phyloP scores from a whole-genome alignment of 805 yeast species.

The Candida peoriensis region DNA sequence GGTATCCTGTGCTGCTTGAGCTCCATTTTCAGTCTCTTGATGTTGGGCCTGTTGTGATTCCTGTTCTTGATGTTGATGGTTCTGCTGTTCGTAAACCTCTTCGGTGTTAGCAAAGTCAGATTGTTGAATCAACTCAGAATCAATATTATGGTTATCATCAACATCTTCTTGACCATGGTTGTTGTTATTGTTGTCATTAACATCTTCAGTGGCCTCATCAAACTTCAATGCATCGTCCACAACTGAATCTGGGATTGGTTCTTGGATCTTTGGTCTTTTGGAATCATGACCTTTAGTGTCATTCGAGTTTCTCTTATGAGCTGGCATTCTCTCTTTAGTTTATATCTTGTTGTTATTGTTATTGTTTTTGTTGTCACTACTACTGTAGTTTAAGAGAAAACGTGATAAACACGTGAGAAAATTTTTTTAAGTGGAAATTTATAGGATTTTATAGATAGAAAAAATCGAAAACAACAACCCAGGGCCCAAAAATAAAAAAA shows the following conservation, averaged over 20 bases:
- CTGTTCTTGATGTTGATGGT: constrained; percentile 1
- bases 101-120: constrained; percentile 5
- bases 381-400: constrained; percentile 4
- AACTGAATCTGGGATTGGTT: constrained; percentile 2
- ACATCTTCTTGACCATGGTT: constrained; percentile 2
- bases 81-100: constrained; percentile 1
- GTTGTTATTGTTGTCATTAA: background rate
- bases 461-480: too few relatives aligned
- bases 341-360: constrained; percentile 1
- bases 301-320: constrained; percentile 11
- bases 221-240: constrained; percentile 1
- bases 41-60: too few relatives aligned
- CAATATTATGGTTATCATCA: constrained; percentile 16
- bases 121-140: constrained; percentile 19
- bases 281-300: background rate
- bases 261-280: background rate
- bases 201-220: constrained; percentile 5
- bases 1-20: too few relatives aligned
- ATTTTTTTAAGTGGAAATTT: too few relatives aligned
- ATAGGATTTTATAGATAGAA: too few relatives aligned
- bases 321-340: constrained; percentile 10
- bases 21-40: too few relatives aligned
- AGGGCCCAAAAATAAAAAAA: too few relatives aligned
- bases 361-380: background rate
- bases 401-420: constrained; percentile 26